These are phyloP conservation scores for Pythium dissimile DNA, from an alignment of 352 stramenopile species.

Conservation along the genomic window DNA sequence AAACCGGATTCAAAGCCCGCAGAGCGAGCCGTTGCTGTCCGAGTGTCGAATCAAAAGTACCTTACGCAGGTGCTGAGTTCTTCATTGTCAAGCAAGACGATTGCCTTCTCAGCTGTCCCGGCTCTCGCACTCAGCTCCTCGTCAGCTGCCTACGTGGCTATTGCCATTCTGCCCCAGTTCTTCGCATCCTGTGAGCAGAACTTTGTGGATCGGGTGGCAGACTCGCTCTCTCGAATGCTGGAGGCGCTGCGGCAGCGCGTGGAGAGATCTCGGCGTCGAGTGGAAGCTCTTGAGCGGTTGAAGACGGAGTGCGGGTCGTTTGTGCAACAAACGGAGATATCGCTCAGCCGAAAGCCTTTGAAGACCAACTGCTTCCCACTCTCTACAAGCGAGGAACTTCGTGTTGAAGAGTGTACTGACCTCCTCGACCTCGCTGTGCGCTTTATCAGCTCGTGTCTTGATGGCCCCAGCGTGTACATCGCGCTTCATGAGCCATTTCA, in stretches of 20 bases:
- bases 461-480: conserved; percentile 53
- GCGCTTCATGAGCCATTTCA: conserved; percentile 53
- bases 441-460: conserved; percentile 34
- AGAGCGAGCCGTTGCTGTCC: neutral
- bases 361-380: conserved; percentile 13
- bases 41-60: conserved; percentile 44
- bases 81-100: conserved; percentile 31
- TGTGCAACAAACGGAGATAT: neutral
- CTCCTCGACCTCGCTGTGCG: conserved; percentile 34
- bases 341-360: neutral
- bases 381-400: conserved; percentile 37
- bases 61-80: conserved; percentile 31
- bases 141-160: conserved; percentile 37
- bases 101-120: conserved; percentile 28
- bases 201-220: conserved; percentile 44
- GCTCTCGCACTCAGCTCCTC: conserved; percentile 18
- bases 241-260: conserved; percentile 35
- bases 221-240: conserved; percentile 31
- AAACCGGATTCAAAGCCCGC: neutral
- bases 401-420: conserved; percentile 31
- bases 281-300: conserved; percentile 27
- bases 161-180: conserved; percentile 36
- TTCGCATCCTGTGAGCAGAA: conserved; percentile 42
- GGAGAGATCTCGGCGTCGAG: conserved; percentile 35
- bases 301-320: conserved; percentile 26